Conservation (phyloP, 2,329 filamentous ascomycete genomes). For the Ascochyta koolunga region DNA sequence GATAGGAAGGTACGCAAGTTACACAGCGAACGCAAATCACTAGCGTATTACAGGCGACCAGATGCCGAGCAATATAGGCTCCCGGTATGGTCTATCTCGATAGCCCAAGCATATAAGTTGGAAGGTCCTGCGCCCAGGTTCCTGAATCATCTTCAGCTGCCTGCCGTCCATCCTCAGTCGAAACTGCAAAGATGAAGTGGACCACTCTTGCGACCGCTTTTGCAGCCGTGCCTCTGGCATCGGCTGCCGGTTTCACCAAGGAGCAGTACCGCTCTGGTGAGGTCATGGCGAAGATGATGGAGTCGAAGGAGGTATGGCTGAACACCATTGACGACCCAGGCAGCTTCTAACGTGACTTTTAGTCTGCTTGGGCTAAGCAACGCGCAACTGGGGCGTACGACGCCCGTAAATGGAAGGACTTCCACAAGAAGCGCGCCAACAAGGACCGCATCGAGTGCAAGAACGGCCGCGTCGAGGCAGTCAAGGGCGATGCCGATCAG, state of each 20-base stretch:
- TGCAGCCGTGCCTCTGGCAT: constrained; percentile 40
- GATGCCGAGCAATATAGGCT: constrained; percentile 12
- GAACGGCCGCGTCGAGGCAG: constrained; percentile 45
- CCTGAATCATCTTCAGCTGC: constrained; percentile 27
- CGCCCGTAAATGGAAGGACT: constrained; percentile 40
- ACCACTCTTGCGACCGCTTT: constrained; percentile 34
- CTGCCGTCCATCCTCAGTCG: constrained; percentile 27
- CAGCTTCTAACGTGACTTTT: constrained; percentile 18
- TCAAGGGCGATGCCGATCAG: constrained; percentile 47
- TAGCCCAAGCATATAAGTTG: constrained; percentile 23
- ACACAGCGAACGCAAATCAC: constrained; percentile 17
- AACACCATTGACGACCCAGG: neutral
- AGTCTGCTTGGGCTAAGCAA: constrained; percentile 41
- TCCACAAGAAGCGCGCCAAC: constrained; percentile 34
- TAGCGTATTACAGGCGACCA: constrained; percentile 24
- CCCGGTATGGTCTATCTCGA: constrained; percentile 1
- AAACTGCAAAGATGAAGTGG: constrained; percentile 42
- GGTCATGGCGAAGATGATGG: constrained; percentile 46
- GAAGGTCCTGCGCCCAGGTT: constrained; percentile 16
- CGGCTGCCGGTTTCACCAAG: constrained; percentile 36
- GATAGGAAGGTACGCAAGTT: constrained; percentile 43
- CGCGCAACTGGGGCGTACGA: constrained; percentile 41
- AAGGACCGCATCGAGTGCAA: constrained; percentile 42
- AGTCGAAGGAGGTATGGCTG: constrained; percentile 36
- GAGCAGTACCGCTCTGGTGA: constrained; percentile 42